These are phyloP conservation scores for Epichloe sp. DNA, from an alignment of 2,329 filamentous ascomycete genomes.

Conservation along the genomic window DNA sequence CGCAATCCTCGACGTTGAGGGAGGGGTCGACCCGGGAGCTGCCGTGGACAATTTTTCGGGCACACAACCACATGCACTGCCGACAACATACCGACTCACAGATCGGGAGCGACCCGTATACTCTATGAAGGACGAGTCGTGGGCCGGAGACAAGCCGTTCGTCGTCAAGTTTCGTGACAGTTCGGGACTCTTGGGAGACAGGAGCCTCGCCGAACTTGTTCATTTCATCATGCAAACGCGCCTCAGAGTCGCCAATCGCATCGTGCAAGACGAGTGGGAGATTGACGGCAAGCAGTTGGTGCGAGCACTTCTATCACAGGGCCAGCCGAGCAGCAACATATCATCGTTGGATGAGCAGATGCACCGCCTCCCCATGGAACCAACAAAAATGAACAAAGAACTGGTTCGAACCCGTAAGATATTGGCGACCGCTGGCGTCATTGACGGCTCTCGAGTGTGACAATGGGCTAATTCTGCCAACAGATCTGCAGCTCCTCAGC, in stretches of 20 bases:
- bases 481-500: conserved; percentile 34
- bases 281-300: conserved; percentile 15
- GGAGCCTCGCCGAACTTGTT: conserved; percentile 16
- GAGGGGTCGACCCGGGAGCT: conserved; percentile 3
- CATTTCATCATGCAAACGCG: conserved; percentile 18
- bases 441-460: too few species aligned
- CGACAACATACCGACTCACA: conserved; percentile 3
- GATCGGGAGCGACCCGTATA: conserved; percentile 2
- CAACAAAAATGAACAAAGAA: conserved; percentile 31
- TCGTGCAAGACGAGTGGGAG: conserved; percentile 18
- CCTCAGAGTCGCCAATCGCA: conserved; percentile 17
- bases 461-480: neutral
- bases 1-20: conserved; percentile 21
- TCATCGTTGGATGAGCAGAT: conserved; percentile 22
- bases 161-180: conserved; percentile 14
- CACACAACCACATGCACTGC: conserved; percentile 1
- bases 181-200: conserved; percentile 12
- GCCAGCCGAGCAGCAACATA: conserved; percentile 11
- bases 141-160: conserved; percentile 11
- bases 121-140: conserved; percentile 5
- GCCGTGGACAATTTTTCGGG: conserved; percentile 4
- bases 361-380: conserved; percentile 26
- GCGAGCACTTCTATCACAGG: conserved; percentile 10
- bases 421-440: too few species aligned
- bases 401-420: conserved; percentile 32